These are phyloP conservation scores for Hypoxylon sp. DNA, from an alignment of 2,329 filamentous ascomycete genomes.

Conservation along the genomic window DNA sequence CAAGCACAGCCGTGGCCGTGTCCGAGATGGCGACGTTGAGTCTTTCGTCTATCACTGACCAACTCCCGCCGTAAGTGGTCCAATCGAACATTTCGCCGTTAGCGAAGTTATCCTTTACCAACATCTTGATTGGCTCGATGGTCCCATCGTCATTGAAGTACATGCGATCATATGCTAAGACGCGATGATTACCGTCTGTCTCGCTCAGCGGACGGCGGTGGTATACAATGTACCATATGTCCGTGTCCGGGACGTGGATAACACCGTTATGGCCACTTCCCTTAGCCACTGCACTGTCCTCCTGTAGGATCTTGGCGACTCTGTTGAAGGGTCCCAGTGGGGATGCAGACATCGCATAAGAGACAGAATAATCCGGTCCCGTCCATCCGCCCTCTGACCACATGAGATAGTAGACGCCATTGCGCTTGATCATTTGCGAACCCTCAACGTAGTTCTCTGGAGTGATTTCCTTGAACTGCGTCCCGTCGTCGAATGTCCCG, in stretches of 20 bases:
- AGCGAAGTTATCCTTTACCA: conserved; percentile 61
- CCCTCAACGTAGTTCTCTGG: conserved; percentile 62
- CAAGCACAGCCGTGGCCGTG: conserved; percentile 52
- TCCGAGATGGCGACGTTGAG: conserved; percentile 45
- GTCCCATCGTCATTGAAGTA: conserved; percentile 61
- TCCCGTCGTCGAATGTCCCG: conserved; percentile 59
- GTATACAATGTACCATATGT: conserved; percentile 63
- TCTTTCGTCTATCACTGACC: conserved; percentile 49
- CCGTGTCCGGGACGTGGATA: conserved; percentile 56
- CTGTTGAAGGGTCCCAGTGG: conserved; percentile 61
- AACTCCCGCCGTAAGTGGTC: conserved; percentile 51
- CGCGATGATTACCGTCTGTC: conserved; percentile 62
- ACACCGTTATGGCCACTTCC: conserved; percentile 61
- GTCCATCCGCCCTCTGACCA: conserved; percentile 63
- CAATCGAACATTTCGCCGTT: conserved; percentile 59
- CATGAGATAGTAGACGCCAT: conserved; percentile 61
- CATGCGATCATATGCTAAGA: conserved; percentile 64
- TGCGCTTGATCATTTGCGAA: conserved; percentile 61
- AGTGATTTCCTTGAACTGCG: conserved; percentile 61
- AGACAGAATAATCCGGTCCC: conserved; percentile 62
- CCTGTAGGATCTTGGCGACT: conserved; percentile 57
- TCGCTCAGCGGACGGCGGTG: conserved; percentile 63
- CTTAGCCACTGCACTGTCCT: conserved; percentile 54
- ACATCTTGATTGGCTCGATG: conserved; percentile 61
- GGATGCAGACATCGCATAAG: conserved; percentile 59